Evolutionary conservation across 495 filamentous ascomycete species (phyloP).

Genomic region (Penicillium manginii): DNA sequence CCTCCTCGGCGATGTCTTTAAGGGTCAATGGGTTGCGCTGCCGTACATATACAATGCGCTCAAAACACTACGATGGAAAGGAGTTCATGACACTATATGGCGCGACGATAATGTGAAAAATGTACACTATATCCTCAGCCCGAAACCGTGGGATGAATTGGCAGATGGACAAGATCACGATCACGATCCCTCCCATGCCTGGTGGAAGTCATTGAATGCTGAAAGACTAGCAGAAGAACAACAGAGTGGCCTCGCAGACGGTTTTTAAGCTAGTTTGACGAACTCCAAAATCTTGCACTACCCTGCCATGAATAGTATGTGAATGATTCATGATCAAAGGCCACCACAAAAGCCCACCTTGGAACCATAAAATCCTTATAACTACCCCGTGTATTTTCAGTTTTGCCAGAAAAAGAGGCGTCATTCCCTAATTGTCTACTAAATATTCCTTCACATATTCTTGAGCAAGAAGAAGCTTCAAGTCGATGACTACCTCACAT

Average conservation of each 20-base stretch:
- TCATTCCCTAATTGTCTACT: too few relatives aligned
- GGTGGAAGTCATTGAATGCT: slow-evolving; percentile 66
- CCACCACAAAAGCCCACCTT: background rate
- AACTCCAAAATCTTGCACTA: background rate
- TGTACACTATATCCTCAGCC: slow-evolving; percentile 77
- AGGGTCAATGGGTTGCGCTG: slow-evolving; percentile 69
- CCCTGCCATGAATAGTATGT: background rate
- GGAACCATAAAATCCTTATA: background rate
- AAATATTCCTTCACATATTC: too few relatives aligned
- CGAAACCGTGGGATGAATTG: slow-evolving; percentile 79
- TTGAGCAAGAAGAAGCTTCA: background rate
- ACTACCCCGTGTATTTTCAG: background rate
- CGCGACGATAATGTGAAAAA: slow-evolving; percentile 76
- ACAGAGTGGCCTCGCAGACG: slow-evolving; percentile 32
- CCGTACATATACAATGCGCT: slow-evolving; percentile 84
- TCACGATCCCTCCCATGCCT: slow-evolving; percentile 48
- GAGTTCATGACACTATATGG: slow-evolving; percentile 75
- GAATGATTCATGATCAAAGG: background rate
- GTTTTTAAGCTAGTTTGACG: slow-evolving; percentile 11
- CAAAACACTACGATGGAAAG: slow-evolving; percentile 71
- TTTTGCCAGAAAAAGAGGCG: background rate
- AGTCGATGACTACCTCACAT: slow-evolving; percentile 16
- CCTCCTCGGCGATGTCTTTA: slow-evolving; percentile 68
- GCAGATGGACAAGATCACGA: slow-evolving; percentile 25
- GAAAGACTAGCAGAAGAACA: slow-evolving; percentile 57